Evolutionary conservation across 495 filamentous ascomycete genomes (phyloP), one percentile per base, ranked within the genome.

Genomic region (Poronia punctata): DNA sequence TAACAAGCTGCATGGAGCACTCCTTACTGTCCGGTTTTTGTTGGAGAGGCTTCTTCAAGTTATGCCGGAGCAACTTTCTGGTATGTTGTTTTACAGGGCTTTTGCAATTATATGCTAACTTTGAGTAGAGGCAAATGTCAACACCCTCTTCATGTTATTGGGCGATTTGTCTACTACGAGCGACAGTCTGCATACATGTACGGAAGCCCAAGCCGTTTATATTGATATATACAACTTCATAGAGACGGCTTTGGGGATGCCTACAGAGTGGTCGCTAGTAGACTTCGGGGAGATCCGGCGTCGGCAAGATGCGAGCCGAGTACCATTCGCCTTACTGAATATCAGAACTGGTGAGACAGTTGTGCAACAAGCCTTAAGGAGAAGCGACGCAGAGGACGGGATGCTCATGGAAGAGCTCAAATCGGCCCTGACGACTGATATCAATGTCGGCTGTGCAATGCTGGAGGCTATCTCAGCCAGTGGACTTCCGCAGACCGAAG

Each of bases 1-100:
- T 2, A 66, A 68, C n/a, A 72, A 78, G 43, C 37, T 84, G 1
- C 90, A 97, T 38, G 84, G 84, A 1, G 61, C 69, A 17, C 60
- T 87, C n/a, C 58, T 84, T 24, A 71, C 77, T 0, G 53, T 75
- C 0, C 74, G 72, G 23, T 71, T 67, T 26, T 51, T 77, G 8
- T 44, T 74, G 5, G 71, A 78, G 40, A 63, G 74, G 36, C 65
- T 69, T 18, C 33, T 50, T 0, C 61, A 65, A 16, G 48, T 67
- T 26, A 61, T 60, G 30, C 50, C 50, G 1, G 57, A 64, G 33
- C 40, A 59, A 10, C 54, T 59, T 22, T 49, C 46, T 16, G 53
- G 64, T 65, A 46, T 32, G 56, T 40, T 10, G 3, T 6, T 5
- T 17, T 14, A 33, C 23, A 9, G 16, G 20, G 10, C 2, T 10